phyloP scores from a whole-genome alignment of 192 early-diverging fungal genomes.

The Chytriomyces hyalinus region DNA sequence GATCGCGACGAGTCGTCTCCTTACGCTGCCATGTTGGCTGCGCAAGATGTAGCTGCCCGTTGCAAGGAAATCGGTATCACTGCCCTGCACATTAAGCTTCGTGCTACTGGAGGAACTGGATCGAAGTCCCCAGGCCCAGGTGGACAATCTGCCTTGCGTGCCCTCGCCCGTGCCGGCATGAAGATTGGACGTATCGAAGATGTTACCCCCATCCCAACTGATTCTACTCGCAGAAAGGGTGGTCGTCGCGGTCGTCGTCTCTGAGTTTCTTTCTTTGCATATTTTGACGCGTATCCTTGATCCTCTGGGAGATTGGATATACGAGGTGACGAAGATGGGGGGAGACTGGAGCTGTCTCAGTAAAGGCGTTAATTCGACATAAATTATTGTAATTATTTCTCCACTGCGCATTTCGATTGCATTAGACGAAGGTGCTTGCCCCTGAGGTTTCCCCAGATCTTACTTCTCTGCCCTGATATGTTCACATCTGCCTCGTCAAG shows the following conservation, averaged over 20 bases:
- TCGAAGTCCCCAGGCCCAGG: conserved; percentile 98
- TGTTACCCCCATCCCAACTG: conserved; percentile 98
- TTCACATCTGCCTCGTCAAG: too few relatives aligned
- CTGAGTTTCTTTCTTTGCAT: conserved; percentile 28
- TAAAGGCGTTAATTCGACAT: too few relatives aligned
- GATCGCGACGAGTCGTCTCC: conserved; percentile 99
- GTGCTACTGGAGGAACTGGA: conserved; percentile 99
- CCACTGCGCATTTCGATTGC: too few relatives aligned
- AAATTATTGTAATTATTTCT: too few relatives aligned
- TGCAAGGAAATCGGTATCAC: conserved; percentile 99
- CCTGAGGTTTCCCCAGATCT: too few relatives aligned
- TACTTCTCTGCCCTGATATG: too few relatives aligned
- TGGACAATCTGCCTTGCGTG: conserved; percentile 97
- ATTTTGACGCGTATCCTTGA: too few relatives aligned
- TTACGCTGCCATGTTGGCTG: conserved; percentile 99
- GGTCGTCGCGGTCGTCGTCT: conserved; percentile 99
- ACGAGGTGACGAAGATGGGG: too few relatives aligned
- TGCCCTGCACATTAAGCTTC: conserved; percentile 99
- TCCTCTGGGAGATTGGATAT: too few relatives aligned
- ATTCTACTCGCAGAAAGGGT: conserved; percentile 97
- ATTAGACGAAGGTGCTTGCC: too few relatives aligned
- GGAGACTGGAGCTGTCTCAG: too few relatives aligned
- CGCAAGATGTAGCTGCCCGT: conserved; percentile 96
- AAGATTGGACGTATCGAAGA: conserved; percentile 99
- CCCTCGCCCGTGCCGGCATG: conserved; percentile 97